Base-by-base conservation (phyloP, 148 eudicot genomes). In the Cornus kousa region DNA sequence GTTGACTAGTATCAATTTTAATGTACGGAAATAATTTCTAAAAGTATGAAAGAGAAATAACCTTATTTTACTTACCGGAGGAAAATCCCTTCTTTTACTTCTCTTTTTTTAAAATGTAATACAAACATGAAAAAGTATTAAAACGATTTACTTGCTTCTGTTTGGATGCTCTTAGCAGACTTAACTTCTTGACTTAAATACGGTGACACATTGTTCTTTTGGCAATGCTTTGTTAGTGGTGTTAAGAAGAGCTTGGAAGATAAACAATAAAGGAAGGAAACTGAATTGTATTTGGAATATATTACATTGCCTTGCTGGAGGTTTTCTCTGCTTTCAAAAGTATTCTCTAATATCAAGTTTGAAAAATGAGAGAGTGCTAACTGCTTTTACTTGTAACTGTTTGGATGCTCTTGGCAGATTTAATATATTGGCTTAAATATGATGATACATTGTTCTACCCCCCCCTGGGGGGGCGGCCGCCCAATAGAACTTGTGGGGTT, bases 11-110 rank as follows among this genome's bases (percentile, higher is more conserved):
- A 10, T 74, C 5, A 59, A 73, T 53, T 39, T 60, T 74, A 14
- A 60, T 62, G 31, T 37, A 37, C 23, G 37, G 13, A 62, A 60
- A 3, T 20, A 62, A 23, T 62, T 32, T 16, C 19, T 13, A 17
- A 32, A 74, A n/a, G 43, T 74, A 62, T 60, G 46, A n/a, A 74
- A 74, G 12, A 62, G 53, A n/a, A 59, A 16, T 24, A 62, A 74
- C 32, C 48, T 43, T 0, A 43, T 43, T 43, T 43, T 43, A 43
- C 48, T 43, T 9, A 43, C 10, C 8, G 48, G 48, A 43, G 8
- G 6, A 43, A 43, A 43, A 43, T 9, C 48, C 48, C 9, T 43
- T 43, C 48, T 43, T 43, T 43, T 43, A 43, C 48, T 43, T 43
- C 48, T 43, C 10, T 5, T 1, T 43, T 0, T 43, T 43, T 43